These are phyloP conservation scores for Escovopsis sp. DNA, from an alignment of 2,329 filamentous ascomycete genomes.

Conservation along the genomic window DNA sequence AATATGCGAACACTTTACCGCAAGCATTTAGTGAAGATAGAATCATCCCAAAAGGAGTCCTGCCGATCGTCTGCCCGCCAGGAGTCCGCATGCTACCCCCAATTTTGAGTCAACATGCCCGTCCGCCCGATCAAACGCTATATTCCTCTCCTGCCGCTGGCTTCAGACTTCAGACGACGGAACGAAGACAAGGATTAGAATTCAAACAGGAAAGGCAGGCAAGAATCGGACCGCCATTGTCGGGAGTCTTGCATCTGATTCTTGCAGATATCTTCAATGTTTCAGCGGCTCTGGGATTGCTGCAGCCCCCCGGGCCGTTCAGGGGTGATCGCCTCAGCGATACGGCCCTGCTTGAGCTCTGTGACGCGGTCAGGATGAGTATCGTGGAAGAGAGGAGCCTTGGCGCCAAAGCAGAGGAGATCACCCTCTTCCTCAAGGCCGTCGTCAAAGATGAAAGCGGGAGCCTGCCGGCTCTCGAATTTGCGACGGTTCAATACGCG, in stretches of 20 bases:
- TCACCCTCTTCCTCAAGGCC: constrained; percentile 25
- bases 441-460: constrained; percentile 24
- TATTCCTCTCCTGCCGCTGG: not conserved
- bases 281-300: not conserved
- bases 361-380: constrained; percentile 25
- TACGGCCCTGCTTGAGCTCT: constrained; percentile 22
- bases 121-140: no score
- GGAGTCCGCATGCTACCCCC: no score
- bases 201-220: not conserved
- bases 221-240: not conserved
- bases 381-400: constrained; percentile 18
- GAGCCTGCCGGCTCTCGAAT: constrained; percentile 18
- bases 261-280: constrained; percentile 1
- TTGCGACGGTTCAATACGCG: constrained; percentile 24
- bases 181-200: not conserved
- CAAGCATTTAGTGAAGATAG: no score
- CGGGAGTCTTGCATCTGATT: not conserved
- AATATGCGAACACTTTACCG: no score
- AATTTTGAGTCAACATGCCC: no score
- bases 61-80: no score
- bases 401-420: constrained; percentile 19
- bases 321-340: constrained; percentile 2
- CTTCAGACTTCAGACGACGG: not conserved
- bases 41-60: no score
- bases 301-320: not conserved